Evolutionary conservation across 208 protist species (phyloP), one percentile per base, ranked within the genome.

Genomic region (Strigomonas oncopelti): DNA sequence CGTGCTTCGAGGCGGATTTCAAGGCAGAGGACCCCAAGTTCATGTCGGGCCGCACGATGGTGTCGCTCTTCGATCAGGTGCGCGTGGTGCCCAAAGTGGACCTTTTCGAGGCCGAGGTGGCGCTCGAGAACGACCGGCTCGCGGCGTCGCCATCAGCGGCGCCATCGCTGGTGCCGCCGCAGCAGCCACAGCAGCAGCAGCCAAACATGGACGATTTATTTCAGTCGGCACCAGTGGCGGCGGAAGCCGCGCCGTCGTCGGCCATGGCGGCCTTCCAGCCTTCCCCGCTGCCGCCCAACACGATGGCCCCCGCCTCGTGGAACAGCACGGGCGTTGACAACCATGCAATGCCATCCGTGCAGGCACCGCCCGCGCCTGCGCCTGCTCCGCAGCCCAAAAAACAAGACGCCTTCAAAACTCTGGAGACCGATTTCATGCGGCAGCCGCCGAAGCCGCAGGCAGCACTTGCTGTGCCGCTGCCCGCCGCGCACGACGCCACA

Each of bases 61-160:
- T 84, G 51, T 77, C 60, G 18, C 65, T 84, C 22, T 84, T 84
- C 46, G 71, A 77, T 28, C 65, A 69, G 14, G 46, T 70, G 32
- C 55, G 61, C 7, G 46, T 71, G 20, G 65, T 65, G 34, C 20
- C 64, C 11, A 60, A 48, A 0, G 34, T 75, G 4, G 48, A 77
- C 14, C 62, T 82, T 20, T 74, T 72, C 22, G 29, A 5, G 11
- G n/a, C 29, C 11, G 57, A 62, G 57, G 57, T 7, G 34, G 34
- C 27, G 57, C 27, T 3, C 29, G 29, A 38, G 53, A 22, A 57
- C 25, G 53, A 29, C 14, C 18, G 51, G 5, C 18, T 55, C 7
- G n/a, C 18, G 24, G 51, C 7, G 34, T 13, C 34, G 34, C 34
- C 9, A 38, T 9, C 34, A 38, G 34, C 34, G 9, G 34, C n/a